phyloP scores from a whole-genome alignment of 2,329 filamentous ascomycete species.

The Apiospora aurea region DNA sequence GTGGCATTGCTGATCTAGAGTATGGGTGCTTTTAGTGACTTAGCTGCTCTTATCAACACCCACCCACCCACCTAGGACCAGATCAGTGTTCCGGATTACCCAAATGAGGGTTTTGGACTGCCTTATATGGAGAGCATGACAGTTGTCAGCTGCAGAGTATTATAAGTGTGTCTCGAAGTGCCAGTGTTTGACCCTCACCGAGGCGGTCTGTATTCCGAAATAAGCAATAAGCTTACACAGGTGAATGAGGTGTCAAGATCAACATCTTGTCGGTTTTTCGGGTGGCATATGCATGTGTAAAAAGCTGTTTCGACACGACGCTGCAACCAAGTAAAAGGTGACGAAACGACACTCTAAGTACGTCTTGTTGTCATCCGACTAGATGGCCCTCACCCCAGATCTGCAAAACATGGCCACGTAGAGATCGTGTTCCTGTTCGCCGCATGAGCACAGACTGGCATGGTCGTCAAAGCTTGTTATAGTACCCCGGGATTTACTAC shows the following conservation, averaged over 20 bases:
- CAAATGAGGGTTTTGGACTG: slow-evolving; percentile 7
- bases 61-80: neutral
- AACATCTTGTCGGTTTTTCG: neutral
- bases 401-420: neutral
- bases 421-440: neutral
- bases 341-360: neutral
- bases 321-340: neutral
- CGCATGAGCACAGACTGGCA: neutral
- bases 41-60: neutral
- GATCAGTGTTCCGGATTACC: slow-evolving; percentile 1
- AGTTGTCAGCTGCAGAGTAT: neutral
- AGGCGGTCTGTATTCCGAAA: neutral
- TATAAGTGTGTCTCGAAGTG: neutral
- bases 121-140: neutral
- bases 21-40: neutral
- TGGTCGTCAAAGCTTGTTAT: neutral
- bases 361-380: neutral
- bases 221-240: neutral
- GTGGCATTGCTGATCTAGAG: neutral
- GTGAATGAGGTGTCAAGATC: neutral
- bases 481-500: neutral
- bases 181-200: slow-evolving; percentile 15
- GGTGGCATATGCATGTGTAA: neutral
- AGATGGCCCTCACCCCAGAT: neutral
- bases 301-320: neutral